These are phyloP conservation scores for Ceratocystis colombiana DNA, from an alignment of 2,329 filamentous ascomycete genomes.

Conservation along the genomic window DNA sequence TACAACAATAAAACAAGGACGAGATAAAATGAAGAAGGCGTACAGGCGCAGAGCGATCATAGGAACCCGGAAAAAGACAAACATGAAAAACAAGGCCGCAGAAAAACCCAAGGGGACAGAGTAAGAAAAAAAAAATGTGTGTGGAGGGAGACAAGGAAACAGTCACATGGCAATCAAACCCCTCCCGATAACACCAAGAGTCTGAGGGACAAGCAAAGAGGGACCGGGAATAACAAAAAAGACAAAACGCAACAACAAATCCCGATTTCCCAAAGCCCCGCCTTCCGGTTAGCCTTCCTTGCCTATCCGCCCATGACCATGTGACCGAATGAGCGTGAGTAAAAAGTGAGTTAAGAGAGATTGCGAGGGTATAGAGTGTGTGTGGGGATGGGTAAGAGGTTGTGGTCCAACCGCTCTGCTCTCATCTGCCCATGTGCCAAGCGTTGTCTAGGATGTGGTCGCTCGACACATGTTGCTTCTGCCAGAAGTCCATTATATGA, in stretches of 20 bases:
- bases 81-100: constrained; percentile 16
- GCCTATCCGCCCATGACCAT: constrained; percentile 17
- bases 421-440: constrained; percentile 18
- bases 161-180: background rate
- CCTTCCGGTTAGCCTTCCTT: background rate
- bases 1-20: constrained; percentile 22
- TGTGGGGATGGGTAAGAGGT: background rate
- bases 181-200: constrained; percentile 7
- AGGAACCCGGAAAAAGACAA: constrained; percentile 18
- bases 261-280: constrained; percentile 17
- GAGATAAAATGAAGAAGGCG: constrained; percentile 20
- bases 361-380: background rate
- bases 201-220: background rate
- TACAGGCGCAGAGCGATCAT: constrained; percentile 23
- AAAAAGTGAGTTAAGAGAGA: background rate
- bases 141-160: background rate
- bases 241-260: constrained; percentile 14
- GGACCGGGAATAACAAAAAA: constrained; percentile 12
- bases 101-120: constrained; percentile 12
- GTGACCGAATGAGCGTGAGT: constrained; percentile 17
- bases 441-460: constrained; percentile 12
- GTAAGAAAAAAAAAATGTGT: background rate
- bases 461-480: constrained; percentile 11
- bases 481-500: background rate
- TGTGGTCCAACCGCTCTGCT: background rate